Evolutionary conservation across 2,329 filamentous ascomycete genomes (phyloP).

Genomic region (Alternaria triticina): DNA sequence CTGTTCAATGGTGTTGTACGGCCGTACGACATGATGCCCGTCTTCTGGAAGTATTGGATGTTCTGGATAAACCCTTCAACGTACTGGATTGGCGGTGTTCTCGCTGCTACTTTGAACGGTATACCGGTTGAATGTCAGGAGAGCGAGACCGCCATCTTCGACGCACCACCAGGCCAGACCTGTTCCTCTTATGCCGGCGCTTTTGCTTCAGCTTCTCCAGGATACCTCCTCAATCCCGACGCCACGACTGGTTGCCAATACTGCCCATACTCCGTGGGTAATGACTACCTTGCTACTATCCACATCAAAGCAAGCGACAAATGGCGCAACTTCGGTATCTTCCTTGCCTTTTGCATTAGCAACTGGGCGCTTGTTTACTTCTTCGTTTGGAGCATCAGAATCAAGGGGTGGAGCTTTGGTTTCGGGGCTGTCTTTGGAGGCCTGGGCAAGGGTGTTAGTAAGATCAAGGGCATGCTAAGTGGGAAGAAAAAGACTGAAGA

Average conservation of each 20-base stretch:
- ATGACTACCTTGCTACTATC: conserved; percentile 68
- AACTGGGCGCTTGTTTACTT: conserved; percentile 78
- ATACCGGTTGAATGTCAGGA: conserved; percentile 54
- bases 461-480: conserved; percentile 17
- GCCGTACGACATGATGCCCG: conserved; percentile 68
- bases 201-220: conserved; percentile 62
- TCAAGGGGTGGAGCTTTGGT: conserved; percentile 74
- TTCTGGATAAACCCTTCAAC: conserved; percentile 73
- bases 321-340: conserved; percentile 76
- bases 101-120: conserved; percentile 66
- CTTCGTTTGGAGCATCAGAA: conserved; percentile 76
- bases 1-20: conserved; percentile 80
- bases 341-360: conserved; percentile 71
- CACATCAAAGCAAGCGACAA: conserved; percentile 66
- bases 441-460: conserved; percentile 45
- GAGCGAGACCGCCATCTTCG: conserved; percentile 69
- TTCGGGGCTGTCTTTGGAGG: conserved; percentile 63
- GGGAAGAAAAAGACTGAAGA: conserved; percentile 11
- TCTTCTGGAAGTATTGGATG: conserved; percentile 77
- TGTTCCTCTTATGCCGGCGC: conserved; percentile 68
- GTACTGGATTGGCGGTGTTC: conserved; percentile 74
- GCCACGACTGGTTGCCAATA: conserved; percentile 69
- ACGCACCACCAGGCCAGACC: conserved; percentile 68
- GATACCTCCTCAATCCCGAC: conserved; percentile 69
- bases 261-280: conserved; percentile 70